Conservation (phyloP, 345 rosid genomes). For the Combretum micranthum region DNA sequence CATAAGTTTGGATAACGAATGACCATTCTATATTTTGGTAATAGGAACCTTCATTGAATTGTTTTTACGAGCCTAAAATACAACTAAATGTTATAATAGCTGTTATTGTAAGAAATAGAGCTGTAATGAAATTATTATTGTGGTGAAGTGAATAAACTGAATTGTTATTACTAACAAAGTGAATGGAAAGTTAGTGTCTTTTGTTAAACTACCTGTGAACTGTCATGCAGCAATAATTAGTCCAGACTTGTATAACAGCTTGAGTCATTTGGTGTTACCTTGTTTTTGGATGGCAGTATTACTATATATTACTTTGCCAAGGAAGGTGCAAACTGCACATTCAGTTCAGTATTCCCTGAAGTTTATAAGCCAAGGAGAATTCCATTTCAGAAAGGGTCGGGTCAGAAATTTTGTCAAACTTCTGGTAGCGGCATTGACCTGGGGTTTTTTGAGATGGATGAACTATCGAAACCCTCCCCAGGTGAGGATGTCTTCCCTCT, state of each 20-base stretch:
- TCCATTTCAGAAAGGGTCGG: constrained; percentile 33
- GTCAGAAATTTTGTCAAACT: constrained; percentile 34
- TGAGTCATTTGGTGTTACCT: not conserved
- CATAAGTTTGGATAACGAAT: too few species aligned
- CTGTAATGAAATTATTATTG: too few species aligned
- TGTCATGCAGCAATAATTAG: too few species aligned
- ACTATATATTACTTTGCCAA: constrained; percentile 36
- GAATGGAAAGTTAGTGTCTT: too few species aligned
- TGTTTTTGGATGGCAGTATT: constrained; percentile 20
- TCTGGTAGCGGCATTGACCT: constrained; percentile 41
- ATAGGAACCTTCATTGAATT: too few species aligned
- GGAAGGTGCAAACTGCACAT: constrained; percentile 32
- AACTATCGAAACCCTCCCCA: constrained; percentile 22
- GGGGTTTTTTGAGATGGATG: constrained; percentile 25
- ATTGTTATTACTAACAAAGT: too few species aligned
- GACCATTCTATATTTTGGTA: too few species aligned
- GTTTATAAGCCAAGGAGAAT: constrained; percentile 18
- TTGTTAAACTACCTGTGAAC: too few species aligned
- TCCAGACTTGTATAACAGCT: not conserved
- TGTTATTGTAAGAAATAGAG: too few species aligned
- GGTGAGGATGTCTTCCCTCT: constrained; percentile 28
- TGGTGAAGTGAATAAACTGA: too few species aligned
- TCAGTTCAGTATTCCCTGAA: constrained; percentile 24
- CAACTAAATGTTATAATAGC: too few species aligned
- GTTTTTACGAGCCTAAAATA: too few species aligned